phyloP scores from a whole-genome alignment of 2,329 filamentous ascomycete species.

The Chaetomiaceae sp. region DNA sequence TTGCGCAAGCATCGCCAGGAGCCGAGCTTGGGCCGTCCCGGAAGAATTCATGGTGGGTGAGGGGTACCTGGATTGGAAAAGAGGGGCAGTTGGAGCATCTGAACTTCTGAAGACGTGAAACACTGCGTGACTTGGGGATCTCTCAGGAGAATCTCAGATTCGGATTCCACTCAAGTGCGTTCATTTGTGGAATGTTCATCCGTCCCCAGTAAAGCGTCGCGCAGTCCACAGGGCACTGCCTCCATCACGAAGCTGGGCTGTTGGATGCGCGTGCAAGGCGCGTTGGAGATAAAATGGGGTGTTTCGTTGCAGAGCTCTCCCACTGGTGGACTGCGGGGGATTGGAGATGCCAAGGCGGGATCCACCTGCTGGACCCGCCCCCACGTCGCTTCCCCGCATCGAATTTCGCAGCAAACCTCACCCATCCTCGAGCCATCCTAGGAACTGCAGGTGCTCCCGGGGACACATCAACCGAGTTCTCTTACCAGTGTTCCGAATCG shows the following conservation, averaged over 20 bases:
- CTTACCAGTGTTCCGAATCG: neutral
- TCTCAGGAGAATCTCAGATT: neutral
- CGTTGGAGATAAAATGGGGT: neutral
- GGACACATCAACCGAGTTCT: neutral
- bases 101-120: neutral
- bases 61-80: neutral
- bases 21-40: slow-evolving; percentile 5
- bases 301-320: neutral
- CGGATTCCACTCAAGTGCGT: neutral
- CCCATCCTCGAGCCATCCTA: too few species aligned
- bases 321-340: slow-evolving; percentile 9
- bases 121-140: neutral
- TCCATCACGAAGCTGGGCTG: neutral
- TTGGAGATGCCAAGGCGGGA: slow-evolving; percentile 13
- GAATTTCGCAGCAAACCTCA: too few species aligned
- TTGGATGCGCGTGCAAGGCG: neutral
- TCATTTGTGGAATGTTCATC: slow-evolving; percentile 8
- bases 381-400: slow-evolving; percentile 13
- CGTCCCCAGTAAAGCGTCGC: too few species aligned
- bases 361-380: slow-evolving; percentile 2
- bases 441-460: too few species aligned
- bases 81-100: slow-evolving; percentile 15
- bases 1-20: neutral
- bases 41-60: slow-evolving; percentile 19
- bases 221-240: neutral